A percentile compares a stretch with the other conserved stretches of the same genome.
phyloP scores from a whole-genome alignment of 768 basidiomycete species.

The Cubamyces sp. region DNA sequence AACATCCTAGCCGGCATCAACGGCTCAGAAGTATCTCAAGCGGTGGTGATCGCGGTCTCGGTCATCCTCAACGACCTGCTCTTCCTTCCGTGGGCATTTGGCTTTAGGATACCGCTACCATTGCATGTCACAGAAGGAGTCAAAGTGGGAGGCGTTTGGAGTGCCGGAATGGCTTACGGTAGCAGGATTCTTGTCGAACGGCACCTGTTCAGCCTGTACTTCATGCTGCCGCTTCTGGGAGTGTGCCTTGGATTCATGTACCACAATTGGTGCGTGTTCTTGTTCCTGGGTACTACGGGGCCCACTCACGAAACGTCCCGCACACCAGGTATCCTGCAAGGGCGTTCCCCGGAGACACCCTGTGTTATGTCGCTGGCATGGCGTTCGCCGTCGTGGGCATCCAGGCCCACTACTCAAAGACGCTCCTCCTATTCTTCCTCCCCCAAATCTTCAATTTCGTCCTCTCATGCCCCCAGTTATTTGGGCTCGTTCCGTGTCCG shows the following conservation, averaged over 20 bases:
- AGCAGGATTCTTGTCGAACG: slow-evolving; percentile 87
- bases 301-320: not conserved
- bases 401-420: slow-evolving; percentile 97
- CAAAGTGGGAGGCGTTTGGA: slow-evolving; percentile 79
- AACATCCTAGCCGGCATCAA: slow-evolving; percentile 99
- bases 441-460: slow-evolving; percentile 99
- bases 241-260: slow-evolving; percentile 90
- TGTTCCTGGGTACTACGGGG: not conserved
- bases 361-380: slow-evolving; percentile 98
- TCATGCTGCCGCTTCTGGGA: slow-evolving; percentile 93
- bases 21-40: slow-evolving; percentile 93
- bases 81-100: slow-evolving; percentile 88
- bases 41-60: slow-evolving; percentile 88
- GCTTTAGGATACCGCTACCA: slow-evolving; percentile 74
- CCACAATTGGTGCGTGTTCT: slow-evolving; percentile 84
- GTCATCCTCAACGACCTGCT: slow-evolving; percentile 91
- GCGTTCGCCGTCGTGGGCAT: slow-evolving; percentile 98
- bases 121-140: slow-evolving; percentile 67
- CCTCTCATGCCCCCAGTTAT: slow-evolving; percentile 91
- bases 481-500: slow-evolving; percentile 92
- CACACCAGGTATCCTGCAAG: slow-evolving; percentile 87
- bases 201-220: slow-evolving; percentile 95
- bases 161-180: slow-evolving; percentile 84
- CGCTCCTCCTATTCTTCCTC: slow-evolving; percentile 92
- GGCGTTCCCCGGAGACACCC: slow-evolving; percentile 94